phyloP scores from a whole-genome alignment of 2,329 filamentous ascomycete species.

The Stenocarpella maydis region DNA sequence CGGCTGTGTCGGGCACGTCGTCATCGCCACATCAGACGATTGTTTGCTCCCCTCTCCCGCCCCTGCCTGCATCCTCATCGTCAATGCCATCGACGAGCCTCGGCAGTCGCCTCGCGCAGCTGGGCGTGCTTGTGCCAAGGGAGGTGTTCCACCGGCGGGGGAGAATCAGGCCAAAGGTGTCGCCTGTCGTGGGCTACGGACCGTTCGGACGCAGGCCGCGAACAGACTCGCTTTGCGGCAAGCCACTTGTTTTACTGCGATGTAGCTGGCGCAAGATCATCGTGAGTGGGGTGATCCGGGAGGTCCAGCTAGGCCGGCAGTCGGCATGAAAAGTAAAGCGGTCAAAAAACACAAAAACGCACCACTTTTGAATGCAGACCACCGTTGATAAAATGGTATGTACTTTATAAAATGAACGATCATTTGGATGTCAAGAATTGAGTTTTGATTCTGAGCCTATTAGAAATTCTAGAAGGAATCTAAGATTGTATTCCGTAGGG shows the following conservation, averaged over 20 bases:
- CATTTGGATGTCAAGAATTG: too few relatives aligned
- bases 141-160: background rate
- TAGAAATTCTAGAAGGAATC: too few relatives aligned
- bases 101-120: background rate
- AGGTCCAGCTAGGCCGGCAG: background rate
- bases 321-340: too few relatives aligned
- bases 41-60: background rate
- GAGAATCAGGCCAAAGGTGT: background rate
- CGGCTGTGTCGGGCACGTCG: background rate
- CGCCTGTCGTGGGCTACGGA: background rate
- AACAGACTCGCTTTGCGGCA: slow-evolving; percentile 25
- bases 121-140: slow-evolving; percentile 6
- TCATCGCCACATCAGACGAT: slow-evolving; percentile 27
- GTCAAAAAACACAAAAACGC: too few relatives aligned
- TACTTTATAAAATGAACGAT: slow-evolving; percentile 13
- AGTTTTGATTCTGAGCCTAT: too few relatives aligned
- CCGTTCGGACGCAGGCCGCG: slow-evolving; percentile 8
- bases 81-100: slow-evolving; percentile 6
- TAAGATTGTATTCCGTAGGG: too few relatives aligned
- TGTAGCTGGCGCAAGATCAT: slow-evolving; percentile 15
- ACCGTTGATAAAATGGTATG: too few relatives aligned
- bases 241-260: slow-evolving; percentile 27
- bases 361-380: too few relatives aligned
- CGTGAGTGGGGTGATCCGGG: slow-evolving; percentile 4
- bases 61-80: background rate